phyloP scores from a whole-genome alignment of 2,329 filamentous ascomycete species.

The Aureobasidium melanogenum region DNA sequence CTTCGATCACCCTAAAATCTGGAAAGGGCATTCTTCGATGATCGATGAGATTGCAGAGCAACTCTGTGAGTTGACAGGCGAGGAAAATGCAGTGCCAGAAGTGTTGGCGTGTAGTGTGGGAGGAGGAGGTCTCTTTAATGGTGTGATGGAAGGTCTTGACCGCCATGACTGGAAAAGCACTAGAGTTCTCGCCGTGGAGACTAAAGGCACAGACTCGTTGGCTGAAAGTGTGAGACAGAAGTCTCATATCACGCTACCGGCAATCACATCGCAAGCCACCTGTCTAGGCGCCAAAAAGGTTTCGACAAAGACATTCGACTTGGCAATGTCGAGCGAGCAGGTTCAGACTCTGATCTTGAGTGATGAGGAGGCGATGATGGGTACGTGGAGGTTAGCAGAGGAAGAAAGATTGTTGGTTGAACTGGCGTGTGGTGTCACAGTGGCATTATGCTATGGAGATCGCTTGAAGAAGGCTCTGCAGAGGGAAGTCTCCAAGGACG shows the following conservation, averaged over 20 bases:
- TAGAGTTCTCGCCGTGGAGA: slow-evolving; percentile 65
- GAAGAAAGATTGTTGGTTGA: slow-evolving; percentile 78
- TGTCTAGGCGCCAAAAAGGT: slow-evolving; percentile 68
- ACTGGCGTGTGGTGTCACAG: slow-evolving; percentile 71
- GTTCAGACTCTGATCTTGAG: slow-evolving; percentile 56
- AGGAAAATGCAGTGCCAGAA: slow-evolving; percentile 44
- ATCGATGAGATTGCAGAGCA: slow-evolving; percentile 43
- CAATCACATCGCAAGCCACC: slow-evolving; percentile 67
- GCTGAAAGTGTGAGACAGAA: slow-evolving; percentile 50
- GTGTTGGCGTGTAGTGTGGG: slow-evolving; percentile 71
- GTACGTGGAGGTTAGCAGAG: slow-evolving; percentile 67
- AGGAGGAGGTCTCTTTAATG: slow-evolving; percentile 71
- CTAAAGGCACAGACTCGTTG: slow-evolving; percentile 62
- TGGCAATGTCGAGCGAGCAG: slow-evolving; percentile 42
- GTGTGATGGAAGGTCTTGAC: slow-evolving; percentile 62
- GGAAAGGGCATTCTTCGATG: slow-evolving; percentile 55
- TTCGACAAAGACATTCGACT: slow-evolving; percentile 57
- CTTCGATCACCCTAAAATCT: slow-evolving; percentile 60
- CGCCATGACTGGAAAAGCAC: slow-evolving; percentile 28
- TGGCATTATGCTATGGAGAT: slow-evolving; percentile 60
- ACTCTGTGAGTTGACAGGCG: slow-evolving; percentile 24
- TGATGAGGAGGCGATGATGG: slow-evolving; percentile 72
- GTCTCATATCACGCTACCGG: slow-evolving; percentile 49
- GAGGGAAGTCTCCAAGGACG: slow-evolving; percentile 53
- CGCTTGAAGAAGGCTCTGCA: slow-evolving; percentile 51